Evolutionary conservation across 129 eudicot species (phyloP), one percentile per base, ranked within the genome.

Genomic region (Centrapalus pauciflorus): DNA sequence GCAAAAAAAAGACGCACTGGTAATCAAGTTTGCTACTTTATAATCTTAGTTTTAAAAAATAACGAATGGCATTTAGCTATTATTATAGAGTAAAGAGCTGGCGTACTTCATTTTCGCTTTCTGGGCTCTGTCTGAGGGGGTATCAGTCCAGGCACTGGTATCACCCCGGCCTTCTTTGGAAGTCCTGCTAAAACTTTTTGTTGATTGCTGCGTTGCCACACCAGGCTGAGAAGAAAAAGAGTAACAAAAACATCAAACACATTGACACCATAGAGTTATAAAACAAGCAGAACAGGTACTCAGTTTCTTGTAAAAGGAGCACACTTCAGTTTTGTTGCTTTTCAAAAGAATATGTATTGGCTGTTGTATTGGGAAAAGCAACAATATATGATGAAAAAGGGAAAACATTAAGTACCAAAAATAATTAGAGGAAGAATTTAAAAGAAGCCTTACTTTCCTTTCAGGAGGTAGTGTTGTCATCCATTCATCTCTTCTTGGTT

Each of bases 131-230:
- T 88, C 96, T 35, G 81, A 86, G 75, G 99, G 96, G 16, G 96
- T 82, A 61, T 93, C 99, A 11, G 99, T 93, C 99, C 99, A 93
- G 30, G 76, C 90, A 77, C 99, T 93, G 7, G 96, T 89, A 77
- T 93, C 99, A 71, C 99, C 99, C 14, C 99, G 96, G 19, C 99
- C 99, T 77, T 92, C 96, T 84, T 77, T 86, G 21, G 87, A 59
- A 51, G 30, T 93, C 77, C 76, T 83, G 72, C 81, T 93, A 77
- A 93, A 93, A 26, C 35, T 70, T 49, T 67, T 75, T 45, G 95
- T 85, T 34, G 99, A 85, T 17, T 89, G 95, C 59, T 72, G 91
- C 26, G 87, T 55, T 78, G 86, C 70, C 56, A 87, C 96, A 61
- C 87, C 99, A 78, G 98, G 83, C 98, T 92, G 58, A 49, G 46